Evolutionary conservation across 306 rosid species (phyloP).

Genomic region (Astragalus glycyphyllos): DNA sequence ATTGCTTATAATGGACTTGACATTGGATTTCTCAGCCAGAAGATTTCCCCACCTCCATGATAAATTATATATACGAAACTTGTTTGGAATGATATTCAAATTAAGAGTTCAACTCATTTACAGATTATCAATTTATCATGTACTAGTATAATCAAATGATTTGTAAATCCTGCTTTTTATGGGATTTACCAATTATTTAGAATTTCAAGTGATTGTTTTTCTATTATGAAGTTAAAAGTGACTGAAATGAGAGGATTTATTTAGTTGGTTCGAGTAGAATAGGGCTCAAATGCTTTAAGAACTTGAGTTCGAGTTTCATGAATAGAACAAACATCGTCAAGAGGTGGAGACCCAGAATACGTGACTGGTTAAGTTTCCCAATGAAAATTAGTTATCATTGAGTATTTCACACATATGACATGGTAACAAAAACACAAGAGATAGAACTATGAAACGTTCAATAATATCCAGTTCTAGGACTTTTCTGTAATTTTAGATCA

Average conservation of each 20-base stretch:
- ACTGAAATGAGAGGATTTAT: background rate
- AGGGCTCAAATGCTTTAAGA: no score
- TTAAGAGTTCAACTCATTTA: constrained; percentile 13
- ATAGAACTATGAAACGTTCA: background rate
- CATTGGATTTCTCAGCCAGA: constrained; percentile 61
- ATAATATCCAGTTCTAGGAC: constrained; percentile 10
- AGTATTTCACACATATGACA: no score
- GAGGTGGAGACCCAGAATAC: no score
- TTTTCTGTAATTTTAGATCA: background rate
- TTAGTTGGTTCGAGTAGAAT: background rate
- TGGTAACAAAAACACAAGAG: no score
- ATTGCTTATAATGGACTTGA: constrained; percentile 88
- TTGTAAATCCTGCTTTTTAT: constrained; percentile 33
- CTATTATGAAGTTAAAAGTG: background rate
- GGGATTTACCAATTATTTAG: constrained; percentile 31
- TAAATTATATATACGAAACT: background rate
- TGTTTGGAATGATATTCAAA: constrained; percentile 19
- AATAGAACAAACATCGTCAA: no score
- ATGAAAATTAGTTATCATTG: no score
- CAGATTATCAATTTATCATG: background rate
- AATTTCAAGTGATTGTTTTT: background rate
- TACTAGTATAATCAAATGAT: constrained; percentile 20
- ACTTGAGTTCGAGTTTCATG: no score
- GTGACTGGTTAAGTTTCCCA: no score
- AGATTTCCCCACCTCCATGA: constrained; percentile 56